phyloP scores from a whole-genome alignment of 2,329 filamentous ascomycete genomes.

The Exophiala alcalophila region DNA sequence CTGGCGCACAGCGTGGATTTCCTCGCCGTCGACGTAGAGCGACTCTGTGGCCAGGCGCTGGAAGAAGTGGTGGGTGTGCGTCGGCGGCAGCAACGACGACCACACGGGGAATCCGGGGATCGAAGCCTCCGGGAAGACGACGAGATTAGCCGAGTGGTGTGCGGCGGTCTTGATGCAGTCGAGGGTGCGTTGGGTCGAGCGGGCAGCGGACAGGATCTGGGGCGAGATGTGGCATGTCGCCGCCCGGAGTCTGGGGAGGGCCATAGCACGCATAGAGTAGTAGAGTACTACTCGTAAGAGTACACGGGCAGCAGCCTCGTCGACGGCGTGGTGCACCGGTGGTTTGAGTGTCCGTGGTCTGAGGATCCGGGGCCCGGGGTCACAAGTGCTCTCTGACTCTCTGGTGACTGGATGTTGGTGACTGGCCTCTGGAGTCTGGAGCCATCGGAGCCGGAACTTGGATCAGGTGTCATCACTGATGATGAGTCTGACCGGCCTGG shows the following conservation, averaged over 20 bases:
- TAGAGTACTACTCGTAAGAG: no score
- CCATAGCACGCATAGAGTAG: no score
- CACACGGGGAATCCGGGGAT: conserved; percentile 56
- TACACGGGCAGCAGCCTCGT: no score
- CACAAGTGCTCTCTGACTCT: no score
- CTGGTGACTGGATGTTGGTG: no score
- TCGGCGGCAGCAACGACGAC: conserved; percentile 48
- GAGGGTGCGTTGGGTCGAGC: conserved; percentile 50
- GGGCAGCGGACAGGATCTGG: conserved; percentile 47
- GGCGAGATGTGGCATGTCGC: conserved; percentile 41
- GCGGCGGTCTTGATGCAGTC: conserved; percentile 47
- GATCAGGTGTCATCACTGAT: no score
- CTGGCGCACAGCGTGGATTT: conserved; percentile 43
- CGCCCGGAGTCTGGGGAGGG: conserved; percentile 30
- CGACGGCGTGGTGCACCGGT: no score
- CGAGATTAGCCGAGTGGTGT: conserved; percentile 45
- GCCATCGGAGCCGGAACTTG: no score
- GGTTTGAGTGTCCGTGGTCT: no score
- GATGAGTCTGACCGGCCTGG: no score
- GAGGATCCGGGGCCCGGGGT: no score
- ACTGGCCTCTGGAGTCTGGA: no score
- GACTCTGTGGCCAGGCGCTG: conserved; percentile 47
- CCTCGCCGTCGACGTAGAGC: conserved; percentile 47
- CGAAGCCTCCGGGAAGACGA: conserved; percentile 55
- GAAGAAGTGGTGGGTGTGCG: conserved; percentile 49